phyloP scores from a whole-genome alignment of 192 early-diverging fungal species.

The Blastocladiella britannica region DNA sequence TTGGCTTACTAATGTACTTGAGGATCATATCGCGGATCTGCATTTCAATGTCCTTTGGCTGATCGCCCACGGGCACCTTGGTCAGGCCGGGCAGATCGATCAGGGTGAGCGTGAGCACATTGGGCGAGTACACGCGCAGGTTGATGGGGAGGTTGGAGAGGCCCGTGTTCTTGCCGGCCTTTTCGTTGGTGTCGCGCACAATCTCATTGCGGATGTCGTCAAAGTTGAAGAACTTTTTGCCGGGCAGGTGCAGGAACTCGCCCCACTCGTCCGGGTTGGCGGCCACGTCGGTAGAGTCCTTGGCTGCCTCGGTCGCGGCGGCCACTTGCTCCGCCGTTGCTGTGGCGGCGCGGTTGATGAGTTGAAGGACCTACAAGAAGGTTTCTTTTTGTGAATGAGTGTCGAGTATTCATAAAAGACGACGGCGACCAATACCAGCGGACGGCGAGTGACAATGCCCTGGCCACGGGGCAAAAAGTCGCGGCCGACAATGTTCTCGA shows the following conservation, averaged over 20 bases:
- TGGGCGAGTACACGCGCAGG: conserved; percentile 88
- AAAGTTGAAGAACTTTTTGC: conserved; percentile 89
- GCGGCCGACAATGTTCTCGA: conserved; percentile 97
- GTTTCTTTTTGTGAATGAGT: conserved; percentile 1
- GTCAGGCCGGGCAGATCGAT: conserved; percentile 98
- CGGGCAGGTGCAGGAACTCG: conserved; percentile 95
- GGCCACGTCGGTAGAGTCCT: conserved; percentile 16
- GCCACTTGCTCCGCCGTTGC: conserved; percentile 3
- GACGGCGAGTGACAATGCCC: conserved; percentile 93
- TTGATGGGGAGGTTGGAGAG: conserved; percentile 96
- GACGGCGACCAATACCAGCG: conserved; percentile 35
- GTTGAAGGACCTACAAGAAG: conserved; percentile 52
- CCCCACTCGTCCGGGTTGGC: conserved; percentile 85
- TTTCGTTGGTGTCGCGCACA: conserved; percentile 70
- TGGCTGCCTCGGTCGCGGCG: conserved; percentile 24
- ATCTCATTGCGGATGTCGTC: conserved; percentile 95
- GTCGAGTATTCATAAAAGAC: neutral
- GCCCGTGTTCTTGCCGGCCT: conserved; percentile 60
- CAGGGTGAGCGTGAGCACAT: conserved; percentile 94
- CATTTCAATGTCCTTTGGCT: conserved; percentile 97
- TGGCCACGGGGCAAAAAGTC: conserved; percentile 96
- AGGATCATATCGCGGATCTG: conserved; percentile 96
- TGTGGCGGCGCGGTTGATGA: conserved; percentile 73
- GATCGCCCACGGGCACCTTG: conserved; percentile 95
- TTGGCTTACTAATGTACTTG: conserved; percentile 93